Conservation (phyloP, 164 flowering plant genomes). For the Echeveria elegans region DNA sequence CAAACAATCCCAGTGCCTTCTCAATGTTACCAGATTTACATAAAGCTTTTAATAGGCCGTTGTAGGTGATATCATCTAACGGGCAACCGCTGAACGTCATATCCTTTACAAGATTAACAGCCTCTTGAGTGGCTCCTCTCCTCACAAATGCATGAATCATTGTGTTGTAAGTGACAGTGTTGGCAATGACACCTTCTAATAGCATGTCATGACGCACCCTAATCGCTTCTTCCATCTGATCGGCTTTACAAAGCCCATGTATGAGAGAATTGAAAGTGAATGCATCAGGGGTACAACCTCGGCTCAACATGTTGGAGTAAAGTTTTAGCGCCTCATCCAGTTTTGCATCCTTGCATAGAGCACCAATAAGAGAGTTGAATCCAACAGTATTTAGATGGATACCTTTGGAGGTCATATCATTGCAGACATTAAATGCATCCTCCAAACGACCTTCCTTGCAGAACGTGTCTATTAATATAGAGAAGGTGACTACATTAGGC, state of each 20-base stretch:
- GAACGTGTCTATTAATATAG: conserved; percentile 60
- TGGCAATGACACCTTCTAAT: conserved; percentile 72
- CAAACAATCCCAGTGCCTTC: conserved; percentile 53
- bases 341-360: conserved; percentile 46
- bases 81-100: conserved; percentile 68
- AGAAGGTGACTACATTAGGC: conserved; percentile 63
- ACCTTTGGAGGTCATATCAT: conserved; percentile 54
- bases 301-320: conserved; percentile 36
- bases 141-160: conserved; percentile 55
- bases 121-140: conserved; percentile 45
- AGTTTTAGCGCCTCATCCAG: conserved; percentile 45
- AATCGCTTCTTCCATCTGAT: conserved; percentile 56
- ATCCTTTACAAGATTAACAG: conserved; percentile 59
- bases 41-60: conserved; percentile 59
- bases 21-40: conserved; percentile 62
- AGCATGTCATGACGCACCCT: conserved; percentile 56
- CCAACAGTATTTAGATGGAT: conserved; percentile 48
- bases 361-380: conserved; percentile 65
- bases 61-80: conserved; percentile 73
- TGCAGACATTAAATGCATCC: conserved; percentile 39
- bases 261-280: conserved; percentile 77
- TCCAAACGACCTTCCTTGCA: conserved; percentile 52
- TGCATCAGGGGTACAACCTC: conserved; percentile 73
- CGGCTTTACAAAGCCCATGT: conserved; percentile 49
- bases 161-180: conserved; percentile 78